Conservation (phyloP, 257 asterid genomes). For the Ophiorrhiza pumila region DNA sequence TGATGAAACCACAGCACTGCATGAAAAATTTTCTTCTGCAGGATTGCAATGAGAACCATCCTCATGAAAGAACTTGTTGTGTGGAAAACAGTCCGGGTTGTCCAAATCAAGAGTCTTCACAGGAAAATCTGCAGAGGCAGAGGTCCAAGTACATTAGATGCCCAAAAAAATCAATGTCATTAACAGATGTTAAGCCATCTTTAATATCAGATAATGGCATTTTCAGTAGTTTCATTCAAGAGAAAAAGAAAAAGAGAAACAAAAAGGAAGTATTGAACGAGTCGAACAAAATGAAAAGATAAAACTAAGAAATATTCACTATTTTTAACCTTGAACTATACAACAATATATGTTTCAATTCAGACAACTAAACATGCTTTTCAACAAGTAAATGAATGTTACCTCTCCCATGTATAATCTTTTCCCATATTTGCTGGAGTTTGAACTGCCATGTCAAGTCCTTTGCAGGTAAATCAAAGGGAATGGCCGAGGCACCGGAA, state of each 20-base stretch:
- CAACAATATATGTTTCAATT: too few species aligned
- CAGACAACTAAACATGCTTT: not conserved
- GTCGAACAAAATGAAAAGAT: too few species aligned
- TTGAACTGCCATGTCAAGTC: slow-evolving; percentile 84
- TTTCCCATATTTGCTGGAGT: slow-evolving; percentile 79
- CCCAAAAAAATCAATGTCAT: not conserved
- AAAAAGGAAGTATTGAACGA: too few species aligned
- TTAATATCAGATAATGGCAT: not conserved
- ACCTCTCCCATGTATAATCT: slow-evolving; percentile 63
- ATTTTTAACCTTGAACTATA: too few species aligned
- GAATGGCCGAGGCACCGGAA: slow-evolving; percentile 64
- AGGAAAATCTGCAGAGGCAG: slow-evolving; percentile 35
- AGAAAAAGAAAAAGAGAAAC: not conserved
- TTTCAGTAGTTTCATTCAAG: not conserved
- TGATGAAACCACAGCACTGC: slow-evolving; percentile 76
- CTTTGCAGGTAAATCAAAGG: slow-evolving; percentile 42
- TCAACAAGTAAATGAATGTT: not conserved
- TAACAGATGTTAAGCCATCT: not conserved
- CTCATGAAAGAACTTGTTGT: slow-evolving; percentile 35
- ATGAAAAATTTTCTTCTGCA: slow-evolving; percentile 42
- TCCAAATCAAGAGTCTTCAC: slow-evolving; percentile 39
- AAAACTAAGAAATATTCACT: too few species aligned
- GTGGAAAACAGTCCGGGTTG: slow-evolving; percentile 39
- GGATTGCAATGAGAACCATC: slow-evolving; percentile 43
- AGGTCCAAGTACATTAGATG: slow-evolving; percentile 5